Conservation (phyloP, 2,329 filamentous ascomycete species). For the Biscogniauxia marginata region DNA sequence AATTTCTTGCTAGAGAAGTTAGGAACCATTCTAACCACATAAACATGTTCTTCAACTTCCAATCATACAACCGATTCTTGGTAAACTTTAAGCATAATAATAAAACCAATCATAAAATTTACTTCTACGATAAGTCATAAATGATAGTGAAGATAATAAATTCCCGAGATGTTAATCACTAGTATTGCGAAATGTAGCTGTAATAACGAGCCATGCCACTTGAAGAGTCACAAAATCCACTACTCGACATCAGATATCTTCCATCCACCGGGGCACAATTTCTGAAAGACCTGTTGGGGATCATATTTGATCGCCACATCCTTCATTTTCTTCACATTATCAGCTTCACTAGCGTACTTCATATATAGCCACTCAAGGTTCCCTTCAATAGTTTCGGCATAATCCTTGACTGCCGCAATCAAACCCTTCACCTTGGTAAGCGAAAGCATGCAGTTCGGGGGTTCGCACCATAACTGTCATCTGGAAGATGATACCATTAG, state of each 20-base stretch:
- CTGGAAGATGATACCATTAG: background rate
- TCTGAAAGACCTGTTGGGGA: constrained; percentile 34
- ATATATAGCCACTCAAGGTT: background rate
- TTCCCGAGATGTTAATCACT: no score
- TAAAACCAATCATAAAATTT: no score
- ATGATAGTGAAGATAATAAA: no score
- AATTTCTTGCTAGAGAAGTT: no score
- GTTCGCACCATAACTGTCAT: background rate
- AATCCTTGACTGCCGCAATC: background rate
- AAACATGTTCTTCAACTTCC: no score
- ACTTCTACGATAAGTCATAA: no score
- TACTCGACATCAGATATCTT: constrained; percentile 47
- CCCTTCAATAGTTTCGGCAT: background rate
- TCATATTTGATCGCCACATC: constrained; percentile 33
- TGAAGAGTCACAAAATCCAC: no score
- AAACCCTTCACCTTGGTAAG: background rate
- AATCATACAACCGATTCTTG: no score
- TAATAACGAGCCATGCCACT: no score
- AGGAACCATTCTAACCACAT: no score
- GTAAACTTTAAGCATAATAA: no score
- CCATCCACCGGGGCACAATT: constrained; percentile 40
- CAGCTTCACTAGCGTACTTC: background rate
- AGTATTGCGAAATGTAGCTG: no score
- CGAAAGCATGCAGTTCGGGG: background rate
- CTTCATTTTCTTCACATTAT: constrained; percentile 29